Conservation (phyloP, 1,284 basidiomycete species). For the Cutaneotrichosporon dermatis region DNA sequence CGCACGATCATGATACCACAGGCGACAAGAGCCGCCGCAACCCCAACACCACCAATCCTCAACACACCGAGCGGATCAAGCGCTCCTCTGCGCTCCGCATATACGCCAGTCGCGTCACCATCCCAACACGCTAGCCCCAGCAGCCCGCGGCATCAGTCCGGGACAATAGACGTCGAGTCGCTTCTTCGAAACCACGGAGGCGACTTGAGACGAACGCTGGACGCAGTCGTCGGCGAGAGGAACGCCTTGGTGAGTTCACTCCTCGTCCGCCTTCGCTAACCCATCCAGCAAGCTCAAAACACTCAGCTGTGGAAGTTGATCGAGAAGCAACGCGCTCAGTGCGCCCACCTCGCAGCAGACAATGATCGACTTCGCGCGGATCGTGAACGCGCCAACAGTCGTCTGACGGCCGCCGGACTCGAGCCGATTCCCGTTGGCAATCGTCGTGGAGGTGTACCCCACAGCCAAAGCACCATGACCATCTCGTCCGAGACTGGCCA, state of each 20-base stretch:
- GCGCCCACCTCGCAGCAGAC: conserved; percentile 36
- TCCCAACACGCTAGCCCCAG: conserved; percentile 15
- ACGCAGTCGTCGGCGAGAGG: conserved; percentile 67
- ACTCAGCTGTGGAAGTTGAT: conserved; percentile 85
- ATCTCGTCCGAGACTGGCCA: conserved; percentile 21
- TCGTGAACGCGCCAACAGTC: conserved; percentile 56
- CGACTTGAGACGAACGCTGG: conserved; percentile 60
- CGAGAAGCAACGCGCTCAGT: conserved; percentile 63
- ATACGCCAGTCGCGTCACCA: conserved; percentile 10
- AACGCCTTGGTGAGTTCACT: conserved; percentile 56
- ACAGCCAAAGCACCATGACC: conserved; percentile 35
- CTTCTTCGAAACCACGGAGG: conserved; percentile 34
- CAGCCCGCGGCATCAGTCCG: conserved; percentile 26
- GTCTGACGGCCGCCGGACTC: conserved; percentile 32
- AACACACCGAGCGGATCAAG: conserved; percentile 11
- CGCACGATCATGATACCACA: conserved; percentile 7
- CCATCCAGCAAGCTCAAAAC: conserved; percentile 63
- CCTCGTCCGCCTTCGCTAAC: too few species aligned
- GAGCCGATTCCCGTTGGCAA: conserved; percentile 24
- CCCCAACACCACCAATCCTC: conserved; percentile 9
- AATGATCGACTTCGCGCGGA: conserved; percentile 70
- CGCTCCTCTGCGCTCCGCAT: conserved; percentile 2
- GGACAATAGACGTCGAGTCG: conserved; percentile 31
- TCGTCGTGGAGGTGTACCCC: conserved; percentile 26
- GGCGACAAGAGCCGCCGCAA: neutral